Conservation (phyloP, 140 eudicot species). For the Cichorium intybus region DNA sequence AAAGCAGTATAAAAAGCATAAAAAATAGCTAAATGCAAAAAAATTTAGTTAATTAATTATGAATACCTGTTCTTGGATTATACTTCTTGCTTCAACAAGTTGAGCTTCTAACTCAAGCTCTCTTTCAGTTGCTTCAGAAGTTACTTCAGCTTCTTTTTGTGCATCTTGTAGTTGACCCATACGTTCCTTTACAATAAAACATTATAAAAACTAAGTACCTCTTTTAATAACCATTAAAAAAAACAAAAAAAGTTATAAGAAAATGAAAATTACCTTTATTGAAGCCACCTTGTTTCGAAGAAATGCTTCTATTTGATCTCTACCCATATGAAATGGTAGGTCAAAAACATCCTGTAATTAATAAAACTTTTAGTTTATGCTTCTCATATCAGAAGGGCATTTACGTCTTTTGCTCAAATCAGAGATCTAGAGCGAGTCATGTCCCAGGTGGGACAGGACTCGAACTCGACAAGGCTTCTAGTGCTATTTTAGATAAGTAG, state of each 20-base stretch:
- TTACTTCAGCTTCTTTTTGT: conserved; percentile 82
- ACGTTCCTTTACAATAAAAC: conserved; percentile 60
- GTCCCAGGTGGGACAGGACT: too few species aligned
- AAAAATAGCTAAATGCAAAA: too few species aligned
- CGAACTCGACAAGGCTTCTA: too few species aligned
- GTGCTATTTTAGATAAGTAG: too few species aligned
- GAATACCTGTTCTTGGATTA: conserved; percentile 94
- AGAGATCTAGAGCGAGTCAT: too few species aligned
- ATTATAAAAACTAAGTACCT: background rate
- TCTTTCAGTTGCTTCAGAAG: conserved; percentile 95
- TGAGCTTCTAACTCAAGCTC: conserved; percentile 99
- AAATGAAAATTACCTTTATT: conserved; percentile 57
- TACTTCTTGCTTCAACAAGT: conserved; percentile 99
- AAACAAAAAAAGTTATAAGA: background rate
- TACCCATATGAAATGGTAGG: conserved; percentile 97
- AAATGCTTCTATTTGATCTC: conserved; percentile 96
- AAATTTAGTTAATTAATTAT: background rate
- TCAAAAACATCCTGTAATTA: conserved; percentile 87
- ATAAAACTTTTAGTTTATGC: conserved; percentile 15
- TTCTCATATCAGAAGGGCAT: conserved; percentile 1
- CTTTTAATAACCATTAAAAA: background rate
- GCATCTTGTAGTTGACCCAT: conserved; percentile 97
- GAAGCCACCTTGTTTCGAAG: conserved; percentile 84
- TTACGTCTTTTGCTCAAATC: background rate
- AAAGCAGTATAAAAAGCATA: too few species aligned